Evolutionary conservation across 805 yeast species (phyloP), one percentile per base, ranked within the genome.

Genomic region (Candida cerambycidarum): DNA sequence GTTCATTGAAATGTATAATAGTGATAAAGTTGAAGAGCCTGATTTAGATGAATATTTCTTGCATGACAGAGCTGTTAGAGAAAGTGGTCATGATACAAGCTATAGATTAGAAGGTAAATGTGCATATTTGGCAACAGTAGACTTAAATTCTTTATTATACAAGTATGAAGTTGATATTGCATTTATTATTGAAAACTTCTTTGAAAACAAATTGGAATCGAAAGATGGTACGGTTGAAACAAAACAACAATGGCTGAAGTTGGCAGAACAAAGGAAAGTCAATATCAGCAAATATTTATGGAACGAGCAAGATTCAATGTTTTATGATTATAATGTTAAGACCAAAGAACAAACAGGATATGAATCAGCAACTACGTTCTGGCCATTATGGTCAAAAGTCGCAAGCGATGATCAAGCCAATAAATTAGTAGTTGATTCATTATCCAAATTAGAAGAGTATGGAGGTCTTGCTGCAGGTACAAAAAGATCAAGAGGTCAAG

Each of bases 41-140:
- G 80, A 71, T n/a, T 71, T 92, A 46, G 98, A 93, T 56, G 89
- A 80, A 48, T 92, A 87, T 59, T 87, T 92, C 59, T 62, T 86
- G 38, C 96, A 92, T 58, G 99, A 92, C 61, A 73, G 97, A 45
- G 97, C 95, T 1, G 95, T 92, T 9, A 78, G 99, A 58, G 99
- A 92, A 64, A 83, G 93, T 24, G 99, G 99, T 1, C 98, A 93
- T 60, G 99, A 92, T 59, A 93, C 98, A 0, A 75, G 92, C 1
- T 89, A 90, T 57, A 73, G 99, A 55, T 70, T 93, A 41, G 97
- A 90, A 63, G 95, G 95, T 29, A 77, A 80, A 32, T 89, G 96
- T 63, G 97, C 96, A 0, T 71, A 85, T 58, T 67, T 92, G 51
- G 97, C 95, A 1, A 92, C 98, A 0, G 83, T 92, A 38, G 99